Base-by-base conservation (phyloP, 768 basidiomycete genomes). In the Nidularia pulvinata region DNA sequence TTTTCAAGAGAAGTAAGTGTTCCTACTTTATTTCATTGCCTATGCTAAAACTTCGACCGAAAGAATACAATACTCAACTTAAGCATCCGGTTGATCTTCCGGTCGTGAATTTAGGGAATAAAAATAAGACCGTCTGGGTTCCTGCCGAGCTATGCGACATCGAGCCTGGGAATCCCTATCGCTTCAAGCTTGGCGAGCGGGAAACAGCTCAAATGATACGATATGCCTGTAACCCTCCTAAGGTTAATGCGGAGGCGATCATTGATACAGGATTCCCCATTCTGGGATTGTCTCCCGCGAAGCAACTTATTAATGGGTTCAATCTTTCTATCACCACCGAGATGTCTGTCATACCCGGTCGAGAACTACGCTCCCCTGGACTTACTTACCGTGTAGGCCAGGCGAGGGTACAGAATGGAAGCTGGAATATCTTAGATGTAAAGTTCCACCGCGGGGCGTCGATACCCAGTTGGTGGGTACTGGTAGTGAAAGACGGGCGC, bases 91-190 rank as follows among this genome's bases (percentile, higher is more conserved):
- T 65, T 4, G 71, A 83, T 30, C 62, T 85, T n/a, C 82, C 83
- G 1, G 75, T 83, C 32, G 69, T 85, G 48, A 70, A 85, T 51
- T 65, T 84, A 35, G 79, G 79, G 1, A 61, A 55, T 30, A 39
- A 51, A 4, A 65, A 67, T 42, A 63, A 68, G 33, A 50, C 63
- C 0, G 63, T 65, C 43, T 81, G 66, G 59, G 66, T 91, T 1
- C 90, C 90, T 0, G 83, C 87, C 0, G 90, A 93, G 63, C 48
- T 93, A 1, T 92, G 90, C 70, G 70, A 80, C 22, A 88, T 93
- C 48, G 65, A 75, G 7, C 67, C 78, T 0, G 84, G 85, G 5
- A 81, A 82, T 56, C 72, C 85, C 0, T 89, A 81, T 66, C 72
- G 76, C 19, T 86, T 81, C 5, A 82, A 77, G 54, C 82, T 92